Conservation (phyloP, 257 asterid genomes). For the Fraxinus excelsior region DNA sequence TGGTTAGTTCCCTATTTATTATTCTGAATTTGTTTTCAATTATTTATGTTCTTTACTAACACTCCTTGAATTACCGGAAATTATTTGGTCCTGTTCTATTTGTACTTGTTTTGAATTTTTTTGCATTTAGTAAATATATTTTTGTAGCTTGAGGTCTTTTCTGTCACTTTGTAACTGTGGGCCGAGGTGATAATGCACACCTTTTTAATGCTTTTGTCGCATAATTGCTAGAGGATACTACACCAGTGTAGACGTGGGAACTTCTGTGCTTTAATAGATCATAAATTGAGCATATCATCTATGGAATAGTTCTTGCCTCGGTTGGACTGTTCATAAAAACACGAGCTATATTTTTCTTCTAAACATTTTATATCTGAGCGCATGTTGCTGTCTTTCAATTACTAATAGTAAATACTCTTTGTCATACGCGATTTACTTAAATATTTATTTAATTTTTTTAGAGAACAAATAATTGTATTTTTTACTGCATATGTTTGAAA, state of each 20-base stretch:
- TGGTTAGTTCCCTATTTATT: slow-evolving; percentile 50
- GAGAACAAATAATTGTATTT: not conserved
- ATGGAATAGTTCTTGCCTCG: not conserved
- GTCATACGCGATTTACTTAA: slow-evolving; percentile 7
- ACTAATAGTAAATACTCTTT: not conserved
- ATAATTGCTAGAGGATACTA: not conserved
- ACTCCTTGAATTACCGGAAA: slow-evolving; percentile 14
- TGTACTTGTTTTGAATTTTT: not conserved
- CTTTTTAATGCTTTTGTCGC: not conserved
- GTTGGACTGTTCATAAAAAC: not conserved
- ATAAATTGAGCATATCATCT: not conserved
- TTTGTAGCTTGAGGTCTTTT: slow-evolving; percentile 10
- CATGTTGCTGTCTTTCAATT: slow-evolving; percentile 11
- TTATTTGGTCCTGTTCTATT: slow-evolving; percentile 4
- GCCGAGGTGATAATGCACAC: slow-evolving; percentile 1
- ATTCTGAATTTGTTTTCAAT: slow-evolving; percentile 12
- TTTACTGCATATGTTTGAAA: not conserved
- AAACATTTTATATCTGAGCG: not conserved
- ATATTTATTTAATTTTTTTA: not conserved
- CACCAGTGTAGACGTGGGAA: slow-evolving; percentile 1
- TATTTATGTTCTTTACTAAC: slow-evolving; percentile 1
- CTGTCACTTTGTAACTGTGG: slow-evolving; percentile 4
- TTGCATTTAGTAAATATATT: not conserved
- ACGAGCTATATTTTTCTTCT: not conserved
- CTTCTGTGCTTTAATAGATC: not conserved